A percentile compares a stretch with the other conserved stretches of the same genome.
Conservation (phyloP, 345 rosid species). For the Populus euphratica region DNA sequence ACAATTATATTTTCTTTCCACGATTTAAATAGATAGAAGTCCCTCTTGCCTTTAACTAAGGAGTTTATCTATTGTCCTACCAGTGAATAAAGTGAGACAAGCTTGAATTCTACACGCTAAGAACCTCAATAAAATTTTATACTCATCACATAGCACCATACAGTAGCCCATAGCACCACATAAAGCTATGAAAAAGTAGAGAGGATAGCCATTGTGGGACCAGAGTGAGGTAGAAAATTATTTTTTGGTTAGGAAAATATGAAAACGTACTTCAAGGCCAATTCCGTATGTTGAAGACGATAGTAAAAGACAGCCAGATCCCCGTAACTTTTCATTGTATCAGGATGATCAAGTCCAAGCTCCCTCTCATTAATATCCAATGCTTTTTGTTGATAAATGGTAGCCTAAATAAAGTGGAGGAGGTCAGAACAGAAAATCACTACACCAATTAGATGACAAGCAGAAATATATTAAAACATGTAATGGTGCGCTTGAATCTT, state of each 20-base stretch:
- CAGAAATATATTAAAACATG: neutral
- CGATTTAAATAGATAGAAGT: neutral
- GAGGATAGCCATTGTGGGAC: neutral
- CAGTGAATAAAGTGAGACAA: neutral
- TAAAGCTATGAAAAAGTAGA: constrained; percentile 1
- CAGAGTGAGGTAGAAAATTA: constrained; percentile 1
- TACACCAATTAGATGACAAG: neutral
- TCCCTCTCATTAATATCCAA: constrained; percentile 39
- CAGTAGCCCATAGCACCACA: neutral
- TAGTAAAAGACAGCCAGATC: constrained; percentile 37
- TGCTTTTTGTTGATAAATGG: constrained; percentile 36
- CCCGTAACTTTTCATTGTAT: constrained; percentile 39
- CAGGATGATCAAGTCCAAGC: constrained; percentile 39
- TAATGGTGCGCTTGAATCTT: neutral
- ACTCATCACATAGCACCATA: neutral
- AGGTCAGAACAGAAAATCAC: constrained; percentile 15
- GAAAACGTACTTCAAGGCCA: constrained; percentile 33
- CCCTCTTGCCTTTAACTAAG: neutral
- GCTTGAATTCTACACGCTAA: neutral
- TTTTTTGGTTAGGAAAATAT: constrained; percentile 17
- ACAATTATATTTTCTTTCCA: neutral
- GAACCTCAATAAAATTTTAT: neutral
- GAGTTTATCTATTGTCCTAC: neutral
- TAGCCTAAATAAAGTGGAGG: constrained; percentile 37
- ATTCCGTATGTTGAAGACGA: constrained; percentile 35